A percentile compares a stretch with the other conserved stretches of the same genome.
Evolutionary conservation across 1,284 basidiomycete genomes (phyloP).

Genomic region (Irpex rosettiformis): DNA sequence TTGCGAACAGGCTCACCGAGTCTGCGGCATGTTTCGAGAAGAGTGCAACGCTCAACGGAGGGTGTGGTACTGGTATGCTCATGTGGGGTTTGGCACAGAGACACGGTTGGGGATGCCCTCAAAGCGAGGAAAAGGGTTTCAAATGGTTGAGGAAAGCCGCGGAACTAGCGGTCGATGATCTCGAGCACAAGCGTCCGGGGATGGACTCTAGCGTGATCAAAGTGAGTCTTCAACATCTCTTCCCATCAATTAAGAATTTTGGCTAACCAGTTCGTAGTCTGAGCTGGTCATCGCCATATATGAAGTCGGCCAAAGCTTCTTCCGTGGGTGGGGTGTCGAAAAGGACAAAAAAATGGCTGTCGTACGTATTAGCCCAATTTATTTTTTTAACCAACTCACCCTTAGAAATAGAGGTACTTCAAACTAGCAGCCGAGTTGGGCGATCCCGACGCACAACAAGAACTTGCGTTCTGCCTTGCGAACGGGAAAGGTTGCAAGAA

Average conservation of each 20-base stretch:
- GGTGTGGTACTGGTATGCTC: slow-evolving; percentile 87
- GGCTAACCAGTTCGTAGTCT: slow-evolving; percentile 36
- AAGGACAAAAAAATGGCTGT: slow-evolving; percentile 88
- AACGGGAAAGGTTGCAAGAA: slow-evolving; percentile 91
- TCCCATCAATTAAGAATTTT: slow-evolving; percentile 1
- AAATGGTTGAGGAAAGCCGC: slow-evolving; percentile 82
- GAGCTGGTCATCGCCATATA: slow-evolving; percentile 89
- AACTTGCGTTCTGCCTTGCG: slow-evolving; percentile 80
- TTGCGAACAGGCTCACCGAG: slow-evolving; percentile 70
- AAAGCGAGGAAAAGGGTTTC: slow-evolving; percentile 77
- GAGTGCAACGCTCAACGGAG: slow-evolving; percentile 72
- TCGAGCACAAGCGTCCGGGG: slow-evolving; percentile 53
- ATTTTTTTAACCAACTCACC: not conserved
- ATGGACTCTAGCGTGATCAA: slow-evolving; percentile 40
- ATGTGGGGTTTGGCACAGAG: slow-evolving; percentile 89
- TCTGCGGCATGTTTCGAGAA: slow-evolving; percentile 80
- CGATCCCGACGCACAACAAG: slow-evolving; percentile 83
- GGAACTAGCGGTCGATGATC: slow-evolving; percentile 75
- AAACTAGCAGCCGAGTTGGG: slow-evolving; percentile 80
- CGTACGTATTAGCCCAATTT: slow-evolving; percentile 39
- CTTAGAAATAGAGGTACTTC: slow-evolving; percentile 68
- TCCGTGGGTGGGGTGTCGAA: slow-evolving; percentile 85
- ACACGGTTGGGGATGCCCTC: slow-evolving; percentile 85
- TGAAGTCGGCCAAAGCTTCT: slow-evolving; percentile 90
- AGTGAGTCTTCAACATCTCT: slow-evolving; percentile 27